Percentiles rank a stretch among this genome's conserved stretches.
phyloP scores from a whole-genome alignment of 2,329 filamentous ascomycete genomes.

The Chaetoscypha palmicola region DNA sequence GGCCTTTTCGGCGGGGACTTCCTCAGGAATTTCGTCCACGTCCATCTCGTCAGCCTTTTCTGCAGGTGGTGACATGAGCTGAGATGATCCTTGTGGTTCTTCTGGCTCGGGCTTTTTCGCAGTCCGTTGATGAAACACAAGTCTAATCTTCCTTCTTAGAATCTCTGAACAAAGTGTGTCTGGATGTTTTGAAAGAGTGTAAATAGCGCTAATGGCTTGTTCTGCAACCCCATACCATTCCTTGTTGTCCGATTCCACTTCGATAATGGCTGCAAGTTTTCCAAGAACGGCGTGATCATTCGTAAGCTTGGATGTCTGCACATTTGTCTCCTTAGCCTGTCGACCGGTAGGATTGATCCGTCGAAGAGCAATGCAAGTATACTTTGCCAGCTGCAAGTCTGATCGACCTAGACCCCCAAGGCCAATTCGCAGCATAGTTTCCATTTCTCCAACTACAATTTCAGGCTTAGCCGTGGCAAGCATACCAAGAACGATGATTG shows the following conservation, averaged over 20 bases:
- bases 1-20: constrained; percentile 9
- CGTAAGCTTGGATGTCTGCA: constrained; percentile 68
- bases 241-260: constrained; percentile 80
- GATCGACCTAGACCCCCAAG: constrained; percentile 71
- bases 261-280: constrained; percentile 75
- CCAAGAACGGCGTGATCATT: constrained; percentile 87
- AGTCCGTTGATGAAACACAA: constrained; percentile 54
- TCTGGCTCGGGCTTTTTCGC: constrained; percentile 31
- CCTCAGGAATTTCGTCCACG: constrained; percentile 13
- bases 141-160: constrained; percentile 75
- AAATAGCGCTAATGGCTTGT: constrained; percentile 93
- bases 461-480: constrained; percentile 86
- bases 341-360: constrained; percentile 83
- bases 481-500: constrained; percentile 97
- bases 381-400: constrained; percentile 86
- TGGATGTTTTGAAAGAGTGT: constrained; percentile 86
- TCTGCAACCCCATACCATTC: constrained; percentile 97
- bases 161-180: constrained; percentile 90
- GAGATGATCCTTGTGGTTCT: constrained; percentile 23
- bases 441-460: constrained; percentile 90
- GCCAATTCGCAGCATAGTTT: constrained; percentile 86
- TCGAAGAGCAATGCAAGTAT: constrained; percentile 86
- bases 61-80: constrained; percentile 25
- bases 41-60: constrained; percentile 21
- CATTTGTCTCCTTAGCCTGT: constrained; percentile 63